Conservation (phyloP, 176 grass and related monocot genomes). For the Oryza rufipogon region DNA sequence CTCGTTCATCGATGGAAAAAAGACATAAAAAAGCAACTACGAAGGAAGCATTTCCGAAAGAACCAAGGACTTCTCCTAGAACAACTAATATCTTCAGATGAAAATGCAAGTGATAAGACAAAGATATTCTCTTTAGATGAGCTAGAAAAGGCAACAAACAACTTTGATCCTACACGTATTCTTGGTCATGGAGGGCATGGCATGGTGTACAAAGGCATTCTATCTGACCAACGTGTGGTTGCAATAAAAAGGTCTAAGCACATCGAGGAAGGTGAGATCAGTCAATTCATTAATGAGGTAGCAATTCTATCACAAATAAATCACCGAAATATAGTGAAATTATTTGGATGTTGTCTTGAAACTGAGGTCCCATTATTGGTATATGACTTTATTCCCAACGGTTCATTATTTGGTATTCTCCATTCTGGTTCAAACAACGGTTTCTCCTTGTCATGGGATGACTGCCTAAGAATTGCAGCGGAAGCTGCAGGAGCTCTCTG, state of each 20-base stretch:
- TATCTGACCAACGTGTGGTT: slow-evolving; percentile 14
- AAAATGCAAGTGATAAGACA: background rate
- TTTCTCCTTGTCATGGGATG: too few relatives aligned
- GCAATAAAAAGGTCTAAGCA: slow-evolving; percentile 7
- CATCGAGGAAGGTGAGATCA: background rate
- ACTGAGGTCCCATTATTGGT: slow-evolving; percentile 11
- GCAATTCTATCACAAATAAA: slow-evolving; percentile 6
- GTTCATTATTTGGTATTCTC: background rate
- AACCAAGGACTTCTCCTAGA: slow-evolving; percentile 15
- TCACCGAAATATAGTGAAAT: background rate
- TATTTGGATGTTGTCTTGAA: slow-evolving; percentile 23
- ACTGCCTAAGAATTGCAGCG: too few relatives aligned
- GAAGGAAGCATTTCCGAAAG: slow-evolving; percentile 12
- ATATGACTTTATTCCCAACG: slow-evolving; percentile 8
- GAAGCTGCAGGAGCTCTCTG: too few relatives aligned
- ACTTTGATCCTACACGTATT: slow-evolving; percentile 13
- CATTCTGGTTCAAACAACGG: background rate
- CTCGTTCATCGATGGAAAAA: background rate
- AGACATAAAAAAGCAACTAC: background rate
- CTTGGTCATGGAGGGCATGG: slow-evolving; percentile 16
- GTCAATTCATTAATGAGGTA: slow-evolving; percentile 2
- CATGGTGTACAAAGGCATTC: slow-evolving; percentile 24
- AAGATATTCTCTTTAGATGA: slow-evolving; percentile 14
- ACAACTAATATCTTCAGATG: too few relatives aligned
- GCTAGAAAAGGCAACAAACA: slow-evolving; percentile 17